Percentiles rank a stretch among this genome's conserved stretches.
These are phyloP conservation scores for Athelia sp. DNA, from an alignment of 1,284 basidiomycete species.

Conservation along the genomic window DNA sequence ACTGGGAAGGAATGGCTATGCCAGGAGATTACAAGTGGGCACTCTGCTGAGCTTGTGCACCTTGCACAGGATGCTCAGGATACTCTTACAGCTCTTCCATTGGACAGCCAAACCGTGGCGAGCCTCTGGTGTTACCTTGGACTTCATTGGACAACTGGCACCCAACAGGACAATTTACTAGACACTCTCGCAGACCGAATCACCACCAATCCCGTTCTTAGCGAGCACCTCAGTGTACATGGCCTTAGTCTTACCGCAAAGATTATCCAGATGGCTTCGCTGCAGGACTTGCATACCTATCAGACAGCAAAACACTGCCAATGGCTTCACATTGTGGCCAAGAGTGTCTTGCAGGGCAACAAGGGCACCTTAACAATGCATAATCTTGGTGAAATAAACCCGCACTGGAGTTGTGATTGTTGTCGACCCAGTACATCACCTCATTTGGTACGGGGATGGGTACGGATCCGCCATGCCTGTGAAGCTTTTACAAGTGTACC, in stretches of 20 bases:
- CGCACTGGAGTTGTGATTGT: constrained; percentile 1
- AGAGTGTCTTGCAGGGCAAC: not conserved
- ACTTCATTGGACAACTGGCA: not conserved
- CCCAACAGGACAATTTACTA: not conserved
- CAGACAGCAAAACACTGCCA: not conserved
- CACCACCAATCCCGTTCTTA: not conserved
- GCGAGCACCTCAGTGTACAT: not conserved
- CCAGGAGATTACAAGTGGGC: not conserved
- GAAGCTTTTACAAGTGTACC: not conserved
- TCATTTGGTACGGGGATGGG: not conserved
- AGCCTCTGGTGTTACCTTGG: constrained; percentile 1
- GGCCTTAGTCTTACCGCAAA: not conserved
- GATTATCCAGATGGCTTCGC: not conserved
- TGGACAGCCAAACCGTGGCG: not conserved
- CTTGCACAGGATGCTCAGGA: not conserved
- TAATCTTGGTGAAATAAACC: not conserved
- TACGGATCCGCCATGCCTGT: not conserved
- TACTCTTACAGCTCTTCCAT: not conserved
- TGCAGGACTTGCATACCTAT: not conserved
- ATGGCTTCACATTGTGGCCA: not conserved
- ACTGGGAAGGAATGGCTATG: not conserved
- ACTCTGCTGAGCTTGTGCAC: not conserved
- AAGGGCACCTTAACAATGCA: not conserved
- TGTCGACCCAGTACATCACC: not conserved
- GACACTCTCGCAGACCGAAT: not conserved